Evolutionary conservation across 257 asterid species (phyloP).

Genomic region (Nicotiana sylvestris): DNA sequence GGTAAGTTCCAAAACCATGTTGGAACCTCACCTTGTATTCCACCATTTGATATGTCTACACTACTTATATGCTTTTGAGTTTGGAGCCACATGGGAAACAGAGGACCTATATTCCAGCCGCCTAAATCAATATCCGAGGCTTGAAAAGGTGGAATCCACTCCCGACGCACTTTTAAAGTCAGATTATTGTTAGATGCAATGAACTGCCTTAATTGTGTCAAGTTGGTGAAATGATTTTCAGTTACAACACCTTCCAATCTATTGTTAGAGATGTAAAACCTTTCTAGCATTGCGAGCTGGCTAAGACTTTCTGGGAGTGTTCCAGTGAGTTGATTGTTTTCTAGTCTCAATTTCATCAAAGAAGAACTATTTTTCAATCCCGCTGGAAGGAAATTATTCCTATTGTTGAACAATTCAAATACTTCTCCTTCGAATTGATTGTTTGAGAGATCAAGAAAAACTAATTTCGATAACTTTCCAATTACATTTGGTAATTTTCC

Average conservation of each 20-base stretch:
- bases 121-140: not conserved
- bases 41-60: constrained; percentile 26
- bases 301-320: constrained; percentile 19
- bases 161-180: constrained; percentile 14
- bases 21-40: constrained; percentile 22
- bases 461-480: constrained; percentile 14
- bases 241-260: constrained; percentile 26
- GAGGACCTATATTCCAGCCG: constrained; percentile 19
- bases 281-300: not conserved
- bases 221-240: constrained; percentile 22
- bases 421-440: constrained; percentile 20
- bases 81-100: constrained; percentile 30
- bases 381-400: no score
- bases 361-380: no score
- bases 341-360: not conserved
- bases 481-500: constrained; percentile 15
- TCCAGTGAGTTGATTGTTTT: not conserved
- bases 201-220: not conserved
- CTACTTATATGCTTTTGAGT: not conserved
- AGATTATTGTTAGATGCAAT: constrained; percentile 13
- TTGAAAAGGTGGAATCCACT: constrained; percentile 29
- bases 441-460: not conserved
- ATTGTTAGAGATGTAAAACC: not conserved
- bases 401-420: constrained; percentile 17
- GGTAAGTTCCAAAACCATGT: constrained; percentile 30